phyloP scores from a whole-genome alignment of 2,329 filamentous ascomycete species.

The Talaromyces atroroseus region DNA sequence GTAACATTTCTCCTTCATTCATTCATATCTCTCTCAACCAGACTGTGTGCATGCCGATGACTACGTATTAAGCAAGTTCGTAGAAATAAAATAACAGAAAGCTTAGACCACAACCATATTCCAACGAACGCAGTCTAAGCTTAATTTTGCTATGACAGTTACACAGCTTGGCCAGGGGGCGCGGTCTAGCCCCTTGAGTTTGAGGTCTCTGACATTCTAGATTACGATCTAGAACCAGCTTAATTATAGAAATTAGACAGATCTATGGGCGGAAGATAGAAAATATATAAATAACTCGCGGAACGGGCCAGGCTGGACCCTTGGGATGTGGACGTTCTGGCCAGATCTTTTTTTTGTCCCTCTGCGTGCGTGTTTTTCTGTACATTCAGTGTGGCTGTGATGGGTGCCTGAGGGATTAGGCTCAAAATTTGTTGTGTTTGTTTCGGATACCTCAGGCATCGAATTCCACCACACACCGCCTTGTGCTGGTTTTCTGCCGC shows the following conservation, averaged over 20 bases:
- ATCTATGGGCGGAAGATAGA: neutral
- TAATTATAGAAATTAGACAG: neutral
- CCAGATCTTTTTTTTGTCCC: neutral
- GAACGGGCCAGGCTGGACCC: conserved; percentile 2
- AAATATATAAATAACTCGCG: neutral
- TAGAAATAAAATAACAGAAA: neutral
- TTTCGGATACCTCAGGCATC: neutral
- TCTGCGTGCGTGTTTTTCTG: neutral
- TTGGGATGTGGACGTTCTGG: neutral
- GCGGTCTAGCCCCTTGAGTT: too few species aligned
- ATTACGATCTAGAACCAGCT: neutral
- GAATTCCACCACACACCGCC: neutral
- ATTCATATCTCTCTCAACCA: too few species aligned
- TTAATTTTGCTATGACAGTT: too few species aligned
- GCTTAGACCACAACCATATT: neutral
- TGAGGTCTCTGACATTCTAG: too few species aligned
- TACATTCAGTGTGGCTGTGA: neutral
- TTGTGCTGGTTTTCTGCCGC: conserved; percentile 9
- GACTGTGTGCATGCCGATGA: too few species aligned
- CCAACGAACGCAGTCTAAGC: neutral
- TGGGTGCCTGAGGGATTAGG: neutral
- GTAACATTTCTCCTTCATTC: too few species aligned
- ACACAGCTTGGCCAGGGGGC: neutral
- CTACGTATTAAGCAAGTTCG: too few species aligned
- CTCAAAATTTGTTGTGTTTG: conserved; percentile 1